phyloP scores from a whole-genome alignment of 176 grass and related monocot species.

The Carex scoparia region DNA sequence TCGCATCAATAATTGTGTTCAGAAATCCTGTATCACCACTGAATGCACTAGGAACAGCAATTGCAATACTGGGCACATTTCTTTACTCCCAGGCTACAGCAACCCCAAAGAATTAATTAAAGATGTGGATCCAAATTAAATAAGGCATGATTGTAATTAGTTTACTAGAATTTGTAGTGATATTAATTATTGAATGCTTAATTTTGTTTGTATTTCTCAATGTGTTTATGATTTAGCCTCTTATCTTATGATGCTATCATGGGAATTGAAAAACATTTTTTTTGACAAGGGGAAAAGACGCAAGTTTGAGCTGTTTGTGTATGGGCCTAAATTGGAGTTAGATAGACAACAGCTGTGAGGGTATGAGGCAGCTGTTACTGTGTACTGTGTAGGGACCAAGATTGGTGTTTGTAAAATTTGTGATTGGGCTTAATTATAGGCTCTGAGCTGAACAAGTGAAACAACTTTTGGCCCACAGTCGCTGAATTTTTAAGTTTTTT shows the following conservation, averaged over 20 bases:
- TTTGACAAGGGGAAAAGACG: neutral
- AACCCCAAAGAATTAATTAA: neutral
- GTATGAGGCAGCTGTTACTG: neutral
- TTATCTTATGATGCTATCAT: neutral
- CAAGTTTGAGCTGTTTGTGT: neutral
- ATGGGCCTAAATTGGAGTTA: neutral
- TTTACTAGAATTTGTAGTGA: neutral
- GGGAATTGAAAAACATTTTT: neutral
- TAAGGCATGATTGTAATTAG: neutral
- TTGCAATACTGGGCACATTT: conserved; percentile 41
- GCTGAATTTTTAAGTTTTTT: no score
- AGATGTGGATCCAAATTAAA: neutral
- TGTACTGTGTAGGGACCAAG: neutral
- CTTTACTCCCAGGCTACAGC: conserved; percentile 34
- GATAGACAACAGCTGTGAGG: neutral
- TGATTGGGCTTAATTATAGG: neutral
- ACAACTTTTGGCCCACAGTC: neutral
- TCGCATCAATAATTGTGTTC: conserved; percentile 36
- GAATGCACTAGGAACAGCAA: conserved; percentile 41
- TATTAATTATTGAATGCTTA: neutral
- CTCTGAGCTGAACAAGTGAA: neutral
- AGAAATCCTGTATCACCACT: conserved; percentile 36
- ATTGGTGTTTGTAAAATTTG: neutral
- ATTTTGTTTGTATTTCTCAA: neutral
- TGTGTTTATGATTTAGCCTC: neutral